Evolutionary conservation across 805 yeast genomes (phyloP), one percentile per base, ranked within the genome.

Genomic region (Candida sonorensis): DNA sequence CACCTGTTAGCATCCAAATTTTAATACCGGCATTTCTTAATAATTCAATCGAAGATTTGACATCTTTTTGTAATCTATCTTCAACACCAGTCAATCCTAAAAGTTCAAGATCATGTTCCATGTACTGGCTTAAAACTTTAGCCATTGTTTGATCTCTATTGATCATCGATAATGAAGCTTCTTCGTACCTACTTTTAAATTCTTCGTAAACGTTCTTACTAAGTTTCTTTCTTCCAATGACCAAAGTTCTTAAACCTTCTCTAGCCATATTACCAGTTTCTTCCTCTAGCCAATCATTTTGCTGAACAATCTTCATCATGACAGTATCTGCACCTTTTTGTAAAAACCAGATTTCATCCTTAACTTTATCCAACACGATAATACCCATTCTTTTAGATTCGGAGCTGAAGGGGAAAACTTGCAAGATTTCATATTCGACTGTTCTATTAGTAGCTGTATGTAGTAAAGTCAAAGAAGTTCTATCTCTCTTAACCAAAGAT

Each of bases 1-100:
- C 99, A 45, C 99, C 99, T 0, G 99, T 92, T 29, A 92, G 64
- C 98, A 92, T 94, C 99, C 99, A 92, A 31, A 92, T 92, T 49
- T 88, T 88, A 35, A 94, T 76, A 4, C 97, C 98, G 0, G 97
- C 99, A 59, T 94, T 92, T 46, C 98, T 72, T 44, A 92, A 66
- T 22, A 88, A 67, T 62, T 92, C 99, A 37, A 92, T 78, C 0
- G 96, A 85, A 0, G 94, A 72, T 58, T 90, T 90, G 30, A 94
- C 96, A 54, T 90, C 87, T 36, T 75, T 70, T 54, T 92, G 99
- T 30, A 92, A 67, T 53, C 86, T 84, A 55, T 92, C 99, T 53
- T 92, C 99, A 16, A 92, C 99, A 41, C 99, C 99, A 0, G 98
- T 92, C 25, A 92, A 64, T 0, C 98, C 99, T 31, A 86, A 59